phyloP scores from a whole-genome alignment of 1,284 basidiomycete genomes.

The Cryptococcus sp. region DNA sequence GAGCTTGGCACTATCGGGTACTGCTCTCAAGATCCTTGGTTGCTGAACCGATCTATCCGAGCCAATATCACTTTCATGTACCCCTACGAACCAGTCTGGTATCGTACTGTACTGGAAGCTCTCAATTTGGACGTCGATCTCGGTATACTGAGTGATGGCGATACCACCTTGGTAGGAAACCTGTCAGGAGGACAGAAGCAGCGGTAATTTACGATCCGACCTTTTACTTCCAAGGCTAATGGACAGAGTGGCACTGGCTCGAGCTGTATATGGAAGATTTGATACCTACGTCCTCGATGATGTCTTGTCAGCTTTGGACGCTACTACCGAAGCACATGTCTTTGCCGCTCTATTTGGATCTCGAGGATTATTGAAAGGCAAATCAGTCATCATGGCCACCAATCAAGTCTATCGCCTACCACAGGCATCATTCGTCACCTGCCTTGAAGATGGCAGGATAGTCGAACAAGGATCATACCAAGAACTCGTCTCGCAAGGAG shows the following conservation, averaged over 20 bases:
- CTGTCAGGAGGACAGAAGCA: slow-evolving; percentile 68
- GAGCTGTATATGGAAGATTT: slow-evolving; percentile 51
- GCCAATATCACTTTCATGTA: slow-evolving; percentile 63
- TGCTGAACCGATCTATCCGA: slow-evolving; percentile 53
- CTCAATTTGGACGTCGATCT: slow-evolving; percentile 65
- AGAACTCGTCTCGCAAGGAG: slow-evolving; percentile 2
- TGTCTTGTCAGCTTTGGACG: slow-evolving; percentile 76
- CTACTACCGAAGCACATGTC: slow-evolving; percentile 36
- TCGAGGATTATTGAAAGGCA: slow-evolving; percentile 7
- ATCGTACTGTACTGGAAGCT: slow-evolving; percentile 67
- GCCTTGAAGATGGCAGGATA: slow-evolving; percentile 6
- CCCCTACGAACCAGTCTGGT: slow-evolving; percentile 59
- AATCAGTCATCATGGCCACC: slow-evolving; percentile 13
- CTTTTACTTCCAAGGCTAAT: background rate
- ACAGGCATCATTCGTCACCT: slow-evolving; percentile 9
- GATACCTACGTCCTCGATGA: slow-evolving; percentile 75
- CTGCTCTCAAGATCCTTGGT: slow-evolving; percentile 74
- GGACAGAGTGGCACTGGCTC: slow-evolving; percentile 23
- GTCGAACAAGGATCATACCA: slow-evolving; percentile 14
- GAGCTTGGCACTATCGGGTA: slow-evolving; percentile 65
- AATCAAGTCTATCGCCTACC: slow-evolving; percentile 18
- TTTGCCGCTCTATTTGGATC: slow-evolving; percentile 14
- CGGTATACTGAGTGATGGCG: slow-evolving; percentile 65
- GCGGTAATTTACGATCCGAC: slow-evolving; percentile 47
- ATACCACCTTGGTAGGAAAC: slow-evolving; percentile 38